These are phyloP conservation scores for Colletotrichum falcatum DNA, from an alignment of 2,329 filamentous ascomycete genomes.

Conservation along the genomic window DNA sequence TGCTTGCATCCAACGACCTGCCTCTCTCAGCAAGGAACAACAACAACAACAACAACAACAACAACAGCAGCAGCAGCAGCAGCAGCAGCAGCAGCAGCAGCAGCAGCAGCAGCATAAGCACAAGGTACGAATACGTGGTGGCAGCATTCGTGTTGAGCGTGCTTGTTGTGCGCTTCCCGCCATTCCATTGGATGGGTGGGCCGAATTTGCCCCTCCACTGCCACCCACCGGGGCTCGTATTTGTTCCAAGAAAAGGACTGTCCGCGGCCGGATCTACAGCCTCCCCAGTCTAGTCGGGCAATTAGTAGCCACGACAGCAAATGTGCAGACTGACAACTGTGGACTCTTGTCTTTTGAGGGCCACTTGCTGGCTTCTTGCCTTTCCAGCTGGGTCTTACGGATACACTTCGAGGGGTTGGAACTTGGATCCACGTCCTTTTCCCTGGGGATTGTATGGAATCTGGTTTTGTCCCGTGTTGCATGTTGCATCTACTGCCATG, in stretches of 20 bases:
- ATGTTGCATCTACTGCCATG: slow-evolving; percentile 11
- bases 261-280: slow-evolving; percentile 34
- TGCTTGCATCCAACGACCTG: slow-evolving; percentile 6
- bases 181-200: slow-evolving; percentile 32
- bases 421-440: slow-evolving; percentile 17
- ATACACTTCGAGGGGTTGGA: slow-evolving; percentile 11
- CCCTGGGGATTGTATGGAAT: neutral
- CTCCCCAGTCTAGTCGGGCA: slow-evolving; percentile 7
- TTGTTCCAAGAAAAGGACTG: slow-evolving; percentile 40
- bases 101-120: neutral
- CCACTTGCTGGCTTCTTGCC: neutral
- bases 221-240: slow-evolving; percentile 28
- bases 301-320: slow-evolving; percentile 18
- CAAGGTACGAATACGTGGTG: neutral
- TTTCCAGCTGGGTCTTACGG: slow-evolving; percentile 1
- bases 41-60: neutral
- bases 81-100: neutral
- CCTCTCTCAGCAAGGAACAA: slow-evolving; percentile 5
- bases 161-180: slow-evolving; percentile 7
- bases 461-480: slow-evolving; percentile 10
- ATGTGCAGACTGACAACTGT: slow-evolving; percentile 22
- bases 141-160: neutral
- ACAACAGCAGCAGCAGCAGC: neutral
- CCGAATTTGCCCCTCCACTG: slow-evolving; percentile 20
- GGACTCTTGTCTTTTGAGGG: slow-evolving; percentile 1